Conservation (phyloP, 805 yeast genomes). For the Cyberlindnera mycetangii region DNA sequence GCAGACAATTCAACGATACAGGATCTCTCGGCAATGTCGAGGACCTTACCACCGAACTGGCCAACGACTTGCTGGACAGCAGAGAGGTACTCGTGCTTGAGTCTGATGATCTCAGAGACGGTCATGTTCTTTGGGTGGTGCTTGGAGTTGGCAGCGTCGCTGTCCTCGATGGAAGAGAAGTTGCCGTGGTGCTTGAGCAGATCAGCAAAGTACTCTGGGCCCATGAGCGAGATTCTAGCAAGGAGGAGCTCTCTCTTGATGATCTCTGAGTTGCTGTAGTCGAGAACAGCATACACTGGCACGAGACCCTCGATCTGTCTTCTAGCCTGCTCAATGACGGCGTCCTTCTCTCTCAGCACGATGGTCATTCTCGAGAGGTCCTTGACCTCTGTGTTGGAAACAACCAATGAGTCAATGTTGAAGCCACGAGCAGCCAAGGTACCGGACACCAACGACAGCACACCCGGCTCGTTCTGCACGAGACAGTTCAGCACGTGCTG, state of each 20-base stretch:
- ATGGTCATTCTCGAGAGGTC: conserved; percentile 97
- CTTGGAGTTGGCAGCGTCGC: conserved; percentile 32
- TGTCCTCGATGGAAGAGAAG: conserved; percentile 30
- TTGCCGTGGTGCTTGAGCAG: conserved; percentile 76
- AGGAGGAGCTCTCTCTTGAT: conserved; percentile 87
- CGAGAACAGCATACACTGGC: conserved; percentile 96
- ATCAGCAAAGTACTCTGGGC: conserved; percentile 98
- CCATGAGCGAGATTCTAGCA: conserved; percentile 89
- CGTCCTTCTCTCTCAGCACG: conserved; percentile 91
- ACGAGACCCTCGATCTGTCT: conserved; percentile 97
- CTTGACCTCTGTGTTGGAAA: conserved; percentile 92
- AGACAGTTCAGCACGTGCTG: conserved; percentile 94
- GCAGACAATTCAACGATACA: conserved; percentile 94
- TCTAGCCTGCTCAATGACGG: conserved; percentile 95
- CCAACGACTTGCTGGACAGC: conserved; percentile 76
- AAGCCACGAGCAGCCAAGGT: conserved; percentile 97
- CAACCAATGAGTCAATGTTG: conserved; percentile 96
- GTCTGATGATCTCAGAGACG: conserved; percentile 89
- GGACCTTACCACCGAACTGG: conserved; percentile 90
- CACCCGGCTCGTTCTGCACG: conserved; percentile 99
- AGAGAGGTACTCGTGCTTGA: conserved; percentile 84
- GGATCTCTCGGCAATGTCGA: conserved; percentile 89
- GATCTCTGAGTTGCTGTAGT: conserved; percentile 86
- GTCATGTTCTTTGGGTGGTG: conserved; percentile 89
- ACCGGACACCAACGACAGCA: conserved; percentile 86